Base-by-base conservation (phyloP, 2,329 filamentous ascomycete species). In the Cladosporium cucumerinum region DNA sequence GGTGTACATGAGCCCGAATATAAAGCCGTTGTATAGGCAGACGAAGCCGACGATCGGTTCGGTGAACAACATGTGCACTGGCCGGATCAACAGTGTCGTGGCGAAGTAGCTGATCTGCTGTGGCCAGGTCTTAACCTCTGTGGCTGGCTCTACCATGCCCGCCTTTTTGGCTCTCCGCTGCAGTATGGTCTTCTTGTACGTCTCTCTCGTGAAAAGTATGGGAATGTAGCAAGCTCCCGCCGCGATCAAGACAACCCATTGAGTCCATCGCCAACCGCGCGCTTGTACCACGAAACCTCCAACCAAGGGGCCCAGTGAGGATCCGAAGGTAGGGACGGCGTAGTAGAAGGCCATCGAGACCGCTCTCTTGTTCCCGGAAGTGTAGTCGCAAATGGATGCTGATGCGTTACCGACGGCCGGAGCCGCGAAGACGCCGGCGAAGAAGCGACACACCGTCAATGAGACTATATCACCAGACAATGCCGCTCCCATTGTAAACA, bases 381-480 rank as follows among this genome's bases (percentile, higher is more conserved):
- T 75, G 32, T 75, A 72, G 63, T 77, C 75, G 18, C 69, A 71
- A 59, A 74, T 74, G 48, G 69, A 73, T 48, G 64, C 74, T 46
- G 66, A 69, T 3, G 69, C 71, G 67, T 76, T 74, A 32, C 71
- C 68, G 12, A 77, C 69, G 0, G 72, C 73, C 16, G 75, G 74
- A 5, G 73, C 72, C 4, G 74, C 74, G 26, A 75, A 82, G 39
- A 87, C 79, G 0, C 72, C 73, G 1, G 84, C 82, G 57, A 87
- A 77, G 74, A 87, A 75, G 28, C 74, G 69, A 57, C 73, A 75
- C 8, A 74, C 63, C 11, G 66, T 67, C 28, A 76, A 48, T 16
- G 67, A 61, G 1, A 67, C 66, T 16, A 75, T 60, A 32, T 52
- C 66, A 4, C 65, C 58, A 1, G 72, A 70, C 55, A 75, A 69